Percentiles rank a stretch among this genome's conserved stretches.
Conservation (phyloP, 768 basidiomycete genomes). For the Trametes sanguinea region DNA sequence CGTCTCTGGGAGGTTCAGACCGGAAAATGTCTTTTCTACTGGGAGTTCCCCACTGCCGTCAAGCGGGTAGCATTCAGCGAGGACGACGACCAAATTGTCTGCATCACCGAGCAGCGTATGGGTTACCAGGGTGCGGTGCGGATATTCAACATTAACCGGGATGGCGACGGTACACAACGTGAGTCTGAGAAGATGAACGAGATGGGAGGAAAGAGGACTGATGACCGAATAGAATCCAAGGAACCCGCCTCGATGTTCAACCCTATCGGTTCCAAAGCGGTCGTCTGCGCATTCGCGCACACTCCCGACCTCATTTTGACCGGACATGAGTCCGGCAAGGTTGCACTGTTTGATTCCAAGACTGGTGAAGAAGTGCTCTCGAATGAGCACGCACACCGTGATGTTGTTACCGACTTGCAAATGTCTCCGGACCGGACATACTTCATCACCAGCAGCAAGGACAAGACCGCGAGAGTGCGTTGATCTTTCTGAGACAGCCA, state of each 20-base stretch:
- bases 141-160: constrained; percentile 84
- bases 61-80: constrained; percentile 94
- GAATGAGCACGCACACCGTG: constrained; percentile 88
- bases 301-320: constrained; percentile 80
- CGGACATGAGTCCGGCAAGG: constrained; percentile 95
- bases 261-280: constrained; percentile 94
- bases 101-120: constrained; percentile 97
- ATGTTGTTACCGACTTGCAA: constrained; percentile 90
- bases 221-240: constrained; percentile 55
- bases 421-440: constrained; percentile 88
- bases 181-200: constrained; percentile 34
- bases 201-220: too few relatives aligned
- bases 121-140: constrained; percentile 89
- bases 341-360: constrained; percentile 87
- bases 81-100: constrained; percentile 80
- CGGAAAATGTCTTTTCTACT: constrained; percentile 90
- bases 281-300: constrained; percentile 89
- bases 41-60: constrained; percentile 98
- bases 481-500: background rate
- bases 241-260: constrained; percentile 81
- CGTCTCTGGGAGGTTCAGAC: constrained; percentile 87
- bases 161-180: constrained; percentile 83
- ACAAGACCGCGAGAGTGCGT: constrained; percentile 90
- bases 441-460: constrained; percentile 95
- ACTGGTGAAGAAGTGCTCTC: constrained; percentile 79